Percentiles rank a stretch among this genome's conserved stretches.
phyloP scores from a whole-genome alignment of 768 basidiomycete genomes.

The Tricholoma sp. region DNA sequence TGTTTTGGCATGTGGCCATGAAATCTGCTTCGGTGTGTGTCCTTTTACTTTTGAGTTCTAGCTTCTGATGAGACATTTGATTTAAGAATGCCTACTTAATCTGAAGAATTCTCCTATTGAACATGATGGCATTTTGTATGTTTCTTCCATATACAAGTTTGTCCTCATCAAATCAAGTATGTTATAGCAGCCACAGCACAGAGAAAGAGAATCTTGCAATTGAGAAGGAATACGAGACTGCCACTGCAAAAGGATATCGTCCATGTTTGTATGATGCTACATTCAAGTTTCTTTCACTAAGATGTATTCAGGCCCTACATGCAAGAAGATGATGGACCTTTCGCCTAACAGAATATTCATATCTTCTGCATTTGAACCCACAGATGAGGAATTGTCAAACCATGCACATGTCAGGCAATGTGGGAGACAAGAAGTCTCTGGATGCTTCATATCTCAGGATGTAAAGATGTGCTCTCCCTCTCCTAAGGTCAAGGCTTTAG shows the following conservation, averaged over 20 bases:
- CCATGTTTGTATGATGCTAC: slow-evolving; percentile 40
- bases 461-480: slow-evolving; percentile 23
- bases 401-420: slow-evolving; percentile 33
- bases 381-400: slow-evolving; percentile 47
- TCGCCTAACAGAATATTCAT: slow-evolving; percentile 49
- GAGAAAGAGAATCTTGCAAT: slow-evolving; percentile 50
- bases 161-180: neutral
- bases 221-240: slow-evolving; percentile 55
- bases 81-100: slow-evolving; percentile 51
- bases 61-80: neutral
- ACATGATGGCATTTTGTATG: slow-evolving; percentile 60
- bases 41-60: neutral
- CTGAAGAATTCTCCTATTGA: slow-evolving; percentile 45
- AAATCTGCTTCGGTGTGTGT: slow-evolving; percentile 52
- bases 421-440: slow-evolving; percentile 14
- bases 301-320: slow-evolving; percentile 49
- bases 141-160: neutral
- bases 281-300: neutral
- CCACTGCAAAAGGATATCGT: slow-evolving; percentile 50
- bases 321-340: slow-evolving; percentile 61
- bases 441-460: slow-evolving; percentile 8
- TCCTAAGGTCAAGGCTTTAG: slow-evolving; percentile 18
- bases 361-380: slow-evolving; percentile 64
- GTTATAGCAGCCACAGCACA: slow-evolving; percentile 43
- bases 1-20: slow-evolving; percentile 63